phyloP scores from a whole-genome alignment of 176 grass and related monocot species.

The Ampelocalamus luodianensis region DNA sequence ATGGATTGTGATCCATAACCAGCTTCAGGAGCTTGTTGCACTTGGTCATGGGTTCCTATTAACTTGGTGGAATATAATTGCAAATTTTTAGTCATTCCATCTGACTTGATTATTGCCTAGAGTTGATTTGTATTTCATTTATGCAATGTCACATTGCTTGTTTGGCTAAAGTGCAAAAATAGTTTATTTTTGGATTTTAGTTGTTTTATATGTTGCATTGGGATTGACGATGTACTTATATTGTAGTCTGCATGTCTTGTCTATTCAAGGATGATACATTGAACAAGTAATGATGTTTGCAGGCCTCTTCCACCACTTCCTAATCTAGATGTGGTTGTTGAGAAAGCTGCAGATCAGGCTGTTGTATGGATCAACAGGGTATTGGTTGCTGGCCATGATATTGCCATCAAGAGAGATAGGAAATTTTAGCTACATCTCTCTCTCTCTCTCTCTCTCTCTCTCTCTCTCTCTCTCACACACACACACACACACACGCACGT shows the following conservation, averaged over 20 bases:
- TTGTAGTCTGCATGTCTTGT: too few relatives aligned
- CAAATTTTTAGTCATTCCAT: not conserved
- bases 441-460: too few relatives aligned
- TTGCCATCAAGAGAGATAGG: conserved; percentile 87
- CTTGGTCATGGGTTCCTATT: not conserved
- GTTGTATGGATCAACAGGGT: conserved; percentile 74
- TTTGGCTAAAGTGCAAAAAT: not conserved
- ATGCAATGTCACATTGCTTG: not conserved
- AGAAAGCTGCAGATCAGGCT: too few relatives aligned
- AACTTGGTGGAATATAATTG: not conserved
- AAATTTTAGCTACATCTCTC: conserved; percentile 69
- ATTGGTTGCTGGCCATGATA: conserved; percentile 73
- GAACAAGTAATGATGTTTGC: too few relatives aligned
- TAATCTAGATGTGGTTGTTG: too few relatives aligned
- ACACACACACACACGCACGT: too few relatives aligned
- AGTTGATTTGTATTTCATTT: not conserved
- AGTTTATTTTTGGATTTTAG: not conserved
- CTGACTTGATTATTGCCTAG: not conserved
- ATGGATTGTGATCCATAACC: not conserved
- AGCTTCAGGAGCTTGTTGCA: not conserved
- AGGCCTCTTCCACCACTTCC: too few relatives aligned
- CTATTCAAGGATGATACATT: too few relatives aligned
- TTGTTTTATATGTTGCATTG: not conserved
- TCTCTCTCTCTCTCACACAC: too few relatives aligned
- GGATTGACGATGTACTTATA: not conserved